Base-by-base conservation (phyloP, 805 yeast genomes). In the Suhomyces xylopsoci region DNA sequence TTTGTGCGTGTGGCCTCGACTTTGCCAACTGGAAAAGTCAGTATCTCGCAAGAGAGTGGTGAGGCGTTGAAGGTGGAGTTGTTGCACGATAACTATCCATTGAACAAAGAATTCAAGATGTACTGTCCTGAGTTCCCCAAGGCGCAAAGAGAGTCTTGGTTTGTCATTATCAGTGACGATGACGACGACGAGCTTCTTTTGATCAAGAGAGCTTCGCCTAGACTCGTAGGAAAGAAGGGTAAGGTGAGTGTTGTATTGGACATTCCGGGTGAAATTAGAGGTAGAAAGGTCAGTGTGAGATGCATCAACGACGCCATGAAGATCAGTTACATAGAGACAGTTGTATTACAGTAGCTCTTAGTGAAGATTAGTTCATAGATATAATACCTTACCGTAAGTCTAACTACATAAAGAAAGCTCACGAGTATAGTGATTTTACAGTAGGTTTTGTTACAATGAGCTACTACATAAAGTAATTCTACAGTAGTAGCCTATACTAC, bases 141-240 rank as follows among this genome's bases (percentile, higher is more conserved):
- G 68, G 76, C 84, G 2, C 99, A 94, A 69, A 85, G 90, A 62
- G 98, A 94, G 65, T 83, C 96, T 0, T 94, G 99, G 98, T 90
- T 93, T 66, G 80, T 85, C 8, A 80, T 93, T 47, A 59, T 85
- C 8, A 72, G 81, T 55, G 82, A 84, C 55, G 69, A 70, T 25
- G 68, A 71, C 6, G 73, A 68, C 2, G 79, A 79, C 45, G 88
- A 85, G 61, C 64, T 93, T 25, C 68, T 80, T 38, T 76, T 86
- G 42, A 71, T 93, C 45, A 90, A 89, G 62, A 81, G 98, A 62
- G 87, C 90, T 4, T 84, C 88, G 24, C 94, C 94, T 2, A 74
- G 61, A 47, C 49, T 70, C 49, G 51, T 53, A 1, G 73, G 71
- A 1, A 71, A 67, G 58, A 67, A 63, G 52, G 82, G 80, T 28